Base-by-base conservation (phyloP, 371 early-diverging fungal genomes). In the Mortierella polycephala region DNA sequence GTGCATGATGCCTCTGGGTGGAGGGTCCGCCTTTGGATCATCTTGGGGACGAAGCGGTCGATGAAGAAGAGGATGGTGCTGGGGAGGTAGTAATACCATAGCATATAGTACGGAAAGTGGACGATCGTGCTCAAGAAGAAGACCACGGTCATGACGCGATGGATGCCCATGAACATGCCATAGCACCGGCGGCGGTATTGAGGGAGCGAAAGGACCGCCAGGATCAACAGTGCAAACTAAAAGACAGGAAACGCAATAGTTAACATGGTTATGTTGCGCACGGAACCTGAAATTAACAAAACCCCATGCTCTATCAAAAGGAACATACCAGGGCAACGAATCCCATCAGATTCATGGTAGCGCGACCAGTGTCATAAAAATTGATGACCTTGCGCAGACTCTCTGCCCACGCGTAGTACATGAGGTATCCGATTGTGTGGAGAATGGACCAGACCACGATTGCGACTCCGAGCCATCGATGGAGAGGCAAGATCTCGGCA, bases 41-140 rank as follows among this genome's bases (percentile, higher is more conserved):
- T 69, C 69, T 79, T 72, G 51, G 73, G 79, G 10, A 72, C 79
- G 45, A 72, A 79, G 23, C 73, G 72, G 40, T 79, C 79, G n/a
- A 69, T 52, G 37, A 77, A 52, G 66, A 72, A 79, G 20, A 79
- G 79, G 55, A 79, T 53, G 57, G 72, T 58, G 5, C 62, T 37
- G 10, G 79, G 79, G 54, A 79, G 51, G 50, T 69, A 20, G 50
- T 79, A 79, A 67, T 79, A 79, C 69, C 73, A 79, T 44, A 79
- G 65, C 79, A 79, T 79, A 16, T 55, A 61, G 52, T 44, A 61
- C 41, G 79, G 79, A 51, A 16, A 67, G 30, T 77, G 72, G 2
- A 50, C 67, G 14, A 72, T 51, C 69, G 71, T 67, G 13, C 79
- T 69, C 30, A 68, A 39, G 20, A 79, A 72, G 66, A 72, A 79